phyloP scores from a whole-genome alignment of 495 filamentous ascomycete species.

The Trichoderma parareesei region DNA sequence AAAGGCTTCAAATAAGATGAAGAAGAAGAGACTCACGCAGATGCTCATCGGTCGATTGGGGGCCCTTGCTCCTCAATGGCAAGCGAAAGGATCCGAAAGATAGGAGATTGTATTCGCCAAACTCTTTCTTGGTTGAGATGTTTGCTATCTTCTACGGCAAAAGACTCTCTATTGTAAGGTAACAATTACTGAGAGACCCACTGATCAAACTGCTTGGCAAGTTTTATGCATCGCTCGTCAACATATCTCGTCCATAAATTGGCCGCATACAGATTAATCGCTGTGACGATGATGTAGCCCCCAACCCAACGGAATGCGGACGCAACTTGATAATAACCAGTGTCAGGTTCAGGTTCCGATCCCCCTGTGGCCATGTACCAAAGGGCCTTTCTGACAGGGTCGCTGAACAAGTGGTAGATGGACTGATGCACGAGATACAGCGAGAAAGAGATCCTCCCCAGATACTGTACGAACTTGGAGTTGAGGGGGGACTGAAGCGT shows the following conservation, averaged over 20 bases:
- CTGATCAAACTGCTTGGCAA: conserved; percentile 5
- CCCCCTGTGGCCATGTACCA: conserved; percentile 7
- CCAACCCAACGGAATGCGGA: conserved; percentile 3
- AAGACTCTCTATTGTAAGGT: neutral
- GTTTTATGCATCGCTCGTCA: conserved; percentile 7
- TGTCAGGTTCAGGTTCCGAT: neutral
- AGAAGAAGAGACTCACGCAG: too few species aligned
- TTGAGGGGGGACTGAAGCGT: neutral
- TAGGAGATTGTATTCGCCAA: too few species aligned
- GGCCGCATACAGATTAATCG: conserved; percentile 3
- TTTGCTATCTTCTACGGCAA: neutral
- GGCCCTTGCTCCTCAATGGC: too few species aligned
- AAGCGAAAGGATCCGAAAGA: too few species aligned
- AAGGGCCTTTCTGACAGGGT: neutral
- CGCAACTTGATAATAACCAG: neutral
- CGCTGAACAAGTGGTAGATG: conserved; percentile 8
- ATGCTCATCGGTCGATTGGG: too few species aligned
- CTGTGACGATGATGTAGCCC: conserved; percentile 2
- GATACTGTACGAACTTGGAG: conserved; percentile 1
- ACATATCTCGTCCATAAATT: neutral
- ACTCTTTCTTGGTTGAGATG: too few species aligned
- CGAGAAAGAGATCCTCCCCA: conserved; percentile 4
- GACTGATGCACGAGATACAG: conserved; percentile 4
- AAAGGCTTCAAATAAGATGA: too few species aligned
- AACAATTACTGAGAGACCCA: neutral